phyloP scores from a whole-genome alignment of 2,329 filamentous ascomycete species.

The Fusarium pininemorale region DNA sequence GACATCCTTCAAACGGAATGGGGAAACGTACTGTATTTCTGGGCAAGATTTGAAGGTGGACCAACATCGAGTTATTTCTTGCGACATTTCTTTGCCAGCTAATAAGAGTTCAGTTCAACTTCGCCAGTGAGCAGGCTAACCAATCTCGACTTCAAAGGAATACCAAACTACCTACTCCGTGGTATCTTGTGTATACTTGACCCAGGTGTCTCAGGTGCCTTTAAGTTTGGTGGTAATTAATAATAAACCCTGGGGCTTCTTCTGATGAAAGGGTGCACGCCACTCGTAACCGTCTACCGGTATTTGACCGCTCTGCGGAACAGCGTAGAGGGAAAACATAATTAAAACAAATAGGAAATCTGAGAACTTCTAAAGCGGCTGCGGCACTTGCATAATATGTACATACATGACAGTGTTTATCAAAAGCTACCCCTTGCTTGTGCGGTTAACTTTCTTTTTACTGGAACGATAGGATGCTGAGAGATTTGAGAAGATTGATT shows the following conservation, averaged over 20 bases:
- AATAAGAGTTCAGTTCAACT: background rate
- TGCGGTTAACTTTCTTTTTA: background rate
- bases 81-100: conserved; percentile 4
- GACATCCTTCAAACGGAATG: conserved; percentile 17
- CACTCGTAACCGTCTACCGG: background rate
- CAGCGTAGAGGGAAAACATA: background rate
- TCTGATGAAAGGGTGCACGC: conserved; percentile 9
- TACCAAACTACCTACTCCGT: background rate
- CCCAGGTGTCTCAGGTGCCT: background rate
- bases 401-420: background rate
- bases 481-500: background rate
- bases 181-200: background rate
- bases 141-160: background rate
- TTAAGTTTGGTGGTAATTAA: background rate
- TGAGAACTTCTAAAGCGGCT: background rate
- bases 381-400: conserved; percentile 3
- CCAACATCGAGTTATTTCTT: background rate
- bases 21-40: background rate
- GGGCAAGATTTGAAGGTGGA: conserved; percentile 14
- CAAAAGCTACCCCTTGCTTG: background rate
- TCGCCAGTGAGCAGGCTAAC: background rate
- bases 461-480: background rate
- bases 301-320: conserved; percentile 15
- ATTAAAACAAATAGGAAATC: background rate
- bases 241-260: background rate